Evolutionary conservation across 306 rosid species (phyloP), one percentile per base, ranked within the genome.

Genomic region (Herpetospermum pedunculosum): DNA sequence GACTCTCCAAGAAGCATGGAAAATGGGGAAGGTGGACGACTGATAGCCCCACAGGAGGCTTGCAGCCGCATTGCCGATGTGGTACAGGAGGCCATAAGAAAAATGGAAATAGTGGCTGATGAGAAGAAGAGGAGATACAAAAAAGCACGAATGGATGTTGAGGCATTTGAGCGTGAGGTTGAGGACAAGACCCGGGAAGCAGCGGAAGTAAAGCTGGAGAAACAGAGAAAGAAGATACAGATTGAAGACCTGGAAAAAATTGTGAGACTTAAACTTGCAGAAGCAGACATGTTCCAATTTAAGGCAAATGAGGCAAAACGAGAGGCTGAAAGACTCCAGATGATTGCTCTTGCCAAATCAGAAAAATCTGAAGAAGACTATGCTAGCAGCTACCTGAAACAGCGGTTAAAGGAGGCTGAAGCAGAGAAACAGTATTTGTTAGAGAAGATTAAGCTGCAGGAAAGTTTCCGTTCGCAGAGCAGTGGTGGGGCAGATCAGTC

Each of bases 291-390:
- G 99, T 94, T 94, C 89, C 97, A 91, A 76, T 85, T 79, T 72
- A 94, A 94, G 83, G 96, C 97, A 34, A 88, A 88, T 43, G 99
- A 94, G 85, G 99, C 99, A 21, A 94, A 94, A 81, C 88, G 92
- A 57, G 99, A 94, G 80, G 96, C 95, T 34, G 97, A 94, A 62
- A 88, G 87, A 84, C 96, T 94, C 79, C 97, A 91, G 81, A 87
- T 92, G 82, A 91, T 94, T 60, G 91, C 97, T 57, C 87, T 88
- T 21, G 96, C 99, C 60, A 94, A 94, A 87, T 81, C 96, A 11
- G 99, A 94, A 73, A 94, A 94, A 82, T 94, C 99, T 5, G 99
- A 94, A 77, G 99, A 94, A 79, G 99, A 94, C 57, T 94, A 88
- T 76, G 90, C 97, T 38, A 89, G 83, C 84, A 94, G 84, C 71